Evolutionary conservation across 345 rosid species (phyloP).

Genomic region (Eutrema yunnanense): DNA sequence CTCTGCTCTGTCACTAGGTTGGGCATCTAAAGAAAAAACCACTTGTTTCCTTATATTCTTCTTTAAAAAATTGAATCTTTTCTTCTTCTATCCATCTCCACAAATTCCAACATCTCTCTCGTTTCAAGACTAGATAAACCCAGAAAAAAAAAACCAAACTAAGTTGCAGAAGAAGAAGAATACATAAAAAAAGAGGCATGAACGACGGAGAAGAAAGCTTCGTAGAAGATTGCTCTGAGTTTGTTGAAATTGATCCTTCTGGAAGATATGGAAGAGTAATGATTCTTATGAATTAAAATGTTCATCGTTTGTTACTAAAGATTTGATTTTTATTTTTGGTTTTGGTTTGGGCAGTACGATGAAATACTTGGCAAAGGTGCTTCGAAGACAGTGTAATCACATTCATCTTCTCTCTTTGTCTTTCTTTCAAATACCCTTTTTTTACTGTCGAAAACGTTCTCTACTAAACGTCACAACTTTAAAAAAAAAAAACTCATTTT

Average conservation of each 20-base stretch:
- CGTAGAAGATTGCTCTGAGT: constrained; percentile 43
- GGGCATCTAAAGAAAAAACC: constrained; percentile 11
- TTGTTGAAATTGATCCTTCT: constrained; percentile 92
- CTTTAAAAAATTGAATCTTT: background rate
- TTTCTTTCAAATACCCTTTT: background rate
- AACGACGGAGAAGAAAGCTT: constrained; percentile 26
- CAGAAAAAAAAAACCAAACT: background rate
- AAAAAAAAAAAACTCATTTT: background rate
- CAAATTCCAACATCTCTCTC: constrained; percentile 13
- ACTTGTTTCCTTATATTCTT: constrained; percentile 25
- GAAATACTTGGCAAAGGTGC: constrained; percentile 96
- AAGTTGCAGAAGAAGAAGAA: background rate
- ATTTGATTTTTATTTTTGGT: background rate
- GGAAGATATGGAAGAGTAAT: constrained; percentile 98
- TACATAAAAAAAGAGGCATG: background rate
- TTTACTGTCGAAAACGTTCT: background rate
- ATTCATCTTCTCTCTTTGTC: constrained; percentile 18
- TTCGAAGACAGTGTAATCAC: constrained; percentile 88
- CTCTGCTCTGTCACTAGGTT: constrained; percentile 25
- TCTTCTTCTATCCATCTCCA: constrained; percentile 20
- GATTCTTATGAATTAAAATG: background rate
- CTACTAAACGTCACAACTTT: constrained; percentile 5
- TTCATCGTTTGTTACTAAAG: background rate
- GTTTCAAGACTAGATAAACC: background rate
- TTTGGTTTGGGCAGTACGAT: constrained; percentile 51